Conservation (phyloP, 805 yeast genomes). For the Candida loeiensis region DNA sequence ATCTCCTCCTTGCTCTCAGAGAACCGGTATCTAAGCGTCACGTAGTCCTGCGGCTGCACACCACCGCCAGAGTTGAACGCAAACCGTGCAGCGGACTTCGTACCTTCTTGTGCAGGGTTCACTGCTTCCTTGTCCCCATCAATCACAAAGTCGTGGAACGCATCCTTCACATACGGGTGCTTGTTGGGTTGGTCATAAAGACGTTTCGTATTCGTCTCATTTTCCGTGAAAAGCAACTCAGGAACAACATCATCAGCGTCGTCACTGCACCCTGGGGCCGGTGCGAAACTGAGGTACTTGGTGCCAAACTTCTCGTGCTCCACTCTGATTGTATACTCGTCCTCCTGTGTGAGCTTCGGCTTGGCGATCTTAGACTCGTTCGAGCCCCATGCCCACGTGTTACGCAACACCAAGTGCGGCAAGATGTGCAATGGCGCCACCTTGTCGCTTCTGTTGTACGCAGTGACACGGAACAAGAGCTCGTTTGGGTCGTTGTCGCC, state of each 20-base stretch:
- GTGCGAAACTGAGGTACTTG: slow-evolving; percentile 64
- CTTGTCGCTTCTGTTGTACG: slow-evolving; percentile 76
- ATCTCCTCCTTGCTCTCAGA: slow-evolving; percentile 45
- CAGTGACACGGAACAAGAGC: slow-evolving; percentile 77
- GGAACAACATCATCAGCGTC: slow-evolving; percentile 69
- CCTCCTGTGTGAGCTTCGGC: slow-evolving; percentile 45
- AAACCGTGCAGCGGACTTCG: slow-evolving; percentile 84
- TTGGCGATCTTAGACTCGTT: slow-evolving; percentile 44
- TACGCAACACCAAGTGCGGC: slow-evolving; percentile 82
- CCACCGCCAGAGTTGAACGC: slow-evolving; percentile 72
- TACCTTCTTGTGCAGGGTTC: slow-evolving; percentile 71
- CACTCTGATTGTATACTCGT: slow-evolving; percentile 50
- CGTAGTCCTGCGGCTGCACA: slow-evolving; percentile 83
- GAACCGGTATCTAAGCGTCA: slow-evolving; percentile 75
- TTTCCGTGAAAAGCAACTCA: slow-evolving; percentile 76
- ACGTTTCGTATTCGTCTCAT: slow-evolving; percentile 73
- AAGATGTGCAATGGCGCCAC: slow-evolving; percentile 85
- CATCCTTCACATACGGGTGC: slow-evolving; percentile 71
- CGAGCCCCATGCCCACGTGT: slow-evolving; percentile 91
- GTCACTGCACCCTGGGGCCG: slow-evolving; percentile 68
- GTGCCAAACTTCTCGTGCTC: slow-evolving; percentile 69
- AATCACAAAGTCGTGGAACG: slow-evolving; percentile 80
- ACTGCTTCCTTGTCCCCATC: slow-evolving; percentile 55
- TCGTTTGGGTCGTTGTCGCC: slow-evolving; percentile 78
- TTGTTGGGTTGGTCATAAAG: slow-evolving; percentile 64